Percentiles rank a stretch among this genome's conserved stretches.
phyloP scores from a whole-genome alignment of 2,329 filamentous ascomycete species.

The Penicillium griseofulvum region DNA sequence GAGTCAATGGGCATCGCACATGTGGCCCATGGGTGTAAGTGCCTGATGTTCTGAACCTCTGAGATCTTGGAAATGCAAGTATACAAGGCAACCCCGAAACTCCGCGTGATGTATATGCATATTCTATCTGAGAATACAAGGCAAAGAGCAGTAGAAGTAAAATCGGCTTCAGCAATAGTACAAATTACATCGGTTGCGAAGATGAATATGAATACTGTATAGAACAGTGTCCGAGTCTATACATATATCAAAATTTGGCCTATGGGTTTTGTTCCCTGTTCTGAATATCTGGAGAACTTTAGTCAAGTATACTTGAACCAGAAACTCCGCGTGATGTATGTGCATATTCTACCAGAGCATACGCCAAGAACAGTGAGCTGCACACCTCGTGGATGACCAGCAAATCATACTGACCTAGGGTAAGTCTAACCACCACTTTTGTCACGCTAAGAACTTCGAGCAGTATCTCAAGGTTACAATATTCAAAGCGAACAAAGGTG shows the following conservation, averaged over 20 bases:
- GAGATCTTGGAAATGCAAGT: not conserved
- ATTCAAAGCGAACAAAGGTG: not conserved
- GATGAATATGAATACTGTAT: no score
- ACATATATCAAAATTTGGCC: no score
- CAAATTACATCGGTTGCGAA: no score
- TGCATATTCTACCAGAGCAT: not conserved
- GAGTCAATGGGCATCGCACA: not conserved
- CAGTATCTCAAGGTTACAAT: not conserved
- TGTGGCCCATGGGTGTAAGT: not conserved
- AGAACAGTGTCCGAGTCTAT: no score
- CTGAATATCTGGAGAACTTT: no score
- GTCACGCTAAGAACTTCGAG: not conserved
- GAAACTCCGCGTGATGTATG: not conserved
- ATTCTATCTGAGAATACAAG: not conserved
- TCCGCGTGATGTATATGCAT: not conserved
- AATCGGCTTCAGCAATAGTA: no score
- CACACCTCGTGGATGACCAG: not conserved
- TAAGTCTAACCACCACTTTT: not conserved
- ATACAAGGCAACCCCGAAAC: not conserved
- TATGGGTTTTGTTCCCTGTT: no score
- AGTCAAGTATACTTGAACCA: no score
- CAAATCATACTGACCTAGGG: no score
- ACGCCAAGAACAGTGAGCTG: not conserved
- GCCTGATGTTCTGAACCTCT: not conserved
- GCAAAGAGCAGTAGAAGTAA: no score